Conservation (phyloP, 2,329 filamentous ascomycete genomes). For the Curvularia sp. region DNA sequence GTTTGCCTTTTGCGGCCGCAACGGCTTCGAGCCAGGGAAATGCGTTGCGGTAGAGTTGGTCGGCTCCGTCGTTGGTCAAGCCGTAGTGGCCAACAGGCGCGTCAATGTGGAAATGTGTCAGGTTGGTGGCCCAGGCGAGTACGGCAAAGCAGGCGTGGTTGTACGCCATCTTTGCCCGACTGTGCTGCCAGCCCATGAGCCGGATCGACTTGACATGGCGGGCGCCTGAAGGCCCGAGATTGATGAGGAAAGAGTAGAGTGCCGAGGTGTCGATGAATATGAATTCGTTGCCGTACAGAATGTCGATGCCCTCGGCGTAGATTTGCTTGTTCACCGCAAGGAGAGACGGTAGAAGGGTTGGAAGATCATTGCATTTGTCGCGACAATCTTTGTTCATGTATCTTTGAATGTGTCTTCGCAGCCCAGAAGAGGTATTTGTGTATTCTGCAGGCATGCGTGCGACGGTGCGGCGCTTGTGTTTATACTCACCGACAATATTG, state of each 20-base stretch:
- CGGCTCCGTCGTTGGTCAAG: slow-evolving; percentile 25
- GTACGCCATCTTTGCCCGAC: slow-evolving; percentile 39
- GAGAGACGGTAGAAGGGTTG: slow-evolving; percentile 33
- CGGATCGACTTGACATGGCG: slow-evolving; percentile 35
- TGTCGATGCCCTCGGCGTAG: slow-evolving; percentile 31
- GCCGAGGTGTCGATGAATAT: slow-evolving; percentile 37
- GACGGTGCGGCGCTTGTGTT: slow-evolving; percentile 41
- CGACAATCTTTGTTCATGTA: not conserved
- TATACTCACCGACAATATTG: slow-evolving; percentile 32
- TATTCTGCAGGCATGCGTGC: slow-evolving; percentile 25
- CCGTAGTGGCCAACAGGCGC: slow-evolving; percentile 12
- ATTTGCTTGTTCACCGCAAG: slow-evolving; percentile 44
- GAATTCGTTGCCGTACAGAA: slow-evolving; percentile 45
- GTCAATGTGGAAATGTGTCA: slow-evolving; percentile 39
- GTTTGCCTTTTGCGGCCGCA: slow-evolving; percentile 33
- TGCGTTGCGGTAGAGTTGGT: slow-evolving; percentile 46
- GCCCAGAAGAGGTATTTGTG: not conserved
- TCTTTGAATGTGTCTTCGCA: not conserved
- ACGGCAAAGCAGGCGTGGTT: slow-evolving; percentile 46
- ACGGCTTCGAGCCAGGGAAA: slow-evolving; percentile 49
- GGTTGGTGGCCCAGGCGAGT: slow-evolving; percentile 39
- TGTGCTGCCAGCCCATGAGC: slow-evolving; percentile 34
- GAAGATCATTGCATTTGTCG: not conserved
- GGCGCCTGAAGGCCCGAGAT: slow-evolving; percentile 36
- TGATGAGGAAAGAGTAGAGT: slow-evolving; percentile 44